These are phyloP conservation scores for Phaeosphaeriaceae sp. DNA, from an alignment of 2,329 filamentous ascomycete species.

Conservation along the genomic window DNA sequence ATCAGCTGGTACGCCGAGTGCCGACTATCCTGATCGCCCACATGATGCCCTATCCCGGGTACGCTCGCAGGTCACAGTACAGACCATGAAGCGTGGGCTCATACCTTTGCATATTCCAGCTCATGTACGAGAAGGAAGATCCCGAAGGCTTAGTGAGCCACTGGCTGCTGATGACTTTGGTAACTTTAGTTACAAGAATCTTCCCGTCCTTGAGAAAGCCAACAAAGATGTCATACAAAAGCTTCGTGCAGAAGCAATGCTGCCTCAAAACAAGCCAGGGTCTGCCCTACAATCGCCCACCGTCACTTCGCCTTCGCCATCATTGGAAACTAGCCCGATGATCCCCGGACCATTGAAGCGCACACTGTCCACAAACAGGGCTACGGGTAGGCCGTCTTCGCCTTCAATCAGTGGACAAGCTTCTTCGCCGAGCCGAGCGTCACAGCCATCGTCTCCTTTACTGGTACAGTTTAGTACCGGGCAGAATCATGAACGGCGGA, in stretches of 20 bases:
- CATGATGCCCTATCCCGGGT: constrained; percentile 94
- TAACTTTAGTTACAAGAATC: constrained; percentile 94
- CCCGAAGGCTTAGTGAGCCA: constrained; percentile 87
- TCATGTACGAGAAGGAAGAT: constrained; percentile 90
- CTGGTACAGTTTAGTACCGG: constrained; percentile 94
- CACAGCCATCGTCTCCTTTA: constrained; percentile 85
- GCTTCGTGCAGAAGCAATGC: constrained; percentile 87
- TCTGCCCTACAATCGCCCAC: constrained; percentile 51
- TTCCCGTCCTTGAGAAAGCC: constrained; percentile 94
- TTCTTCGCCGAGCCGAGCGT: constrained; percentile 85
- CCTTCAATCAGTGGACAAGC: constrained; percentile 83
- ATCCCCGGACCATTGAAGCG: constrained; percentile 80
- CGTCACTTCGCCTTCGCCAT: constrained; percentile 63
- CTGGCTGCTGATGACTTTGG: constrained; percentile 91
- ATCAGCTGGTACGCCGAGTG: constrained; percentile 69
- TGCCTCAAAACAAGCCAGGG: constrained; percentile 62
- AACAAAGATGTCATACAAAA: constrained; percentile 99
- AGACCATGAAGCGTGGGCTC: constrained; percentile 84
- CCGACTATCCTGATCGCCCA: constrained; percentile 85
- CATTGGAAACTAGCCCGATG: constrained; percentile 84
- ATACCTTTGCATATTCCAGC: constrained; percentile 97
- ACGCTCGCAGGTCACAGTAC: constrained; percentile 79
- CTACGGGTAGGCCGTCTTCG: constrained; percentile 74
- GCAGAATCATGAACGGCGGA: constrained; percentile 81
- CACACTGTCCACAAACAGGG: constrained; percentile 82